phyloP scores from a whole-genome alignment of 257 asterid species.

The Lycium barbarum region DNA sequence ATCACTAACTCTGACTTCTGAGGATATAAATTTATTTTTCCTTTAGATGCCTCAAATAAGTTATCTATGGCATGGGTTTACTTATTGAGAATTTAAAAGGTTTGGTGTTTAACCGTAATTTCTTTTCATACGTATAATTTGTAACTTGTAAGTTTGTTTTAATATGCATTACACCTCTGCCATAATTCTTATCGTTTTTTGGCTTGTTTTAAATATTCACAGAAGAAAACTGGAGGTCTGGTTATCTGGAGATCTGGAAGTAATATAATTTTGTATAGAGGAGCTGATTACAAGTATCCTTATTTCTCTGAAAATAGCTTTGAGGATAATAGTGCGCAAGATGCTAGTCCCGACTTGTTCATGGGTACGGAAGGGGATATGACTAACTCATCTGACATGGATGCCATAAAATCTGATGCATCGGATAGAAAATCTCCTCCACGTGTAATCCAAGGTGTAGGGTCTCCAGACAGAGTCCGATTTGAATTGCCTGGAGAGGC shows the following conservation, averaged over 20 bases:
- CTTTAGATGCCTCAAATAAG: slow-evolving; percentile 2
- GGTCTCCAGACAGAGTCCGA: slow-evolving; percentile 80
- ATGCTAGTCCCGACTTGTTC: slow-evolving; percentile 49
- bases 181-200: neutral
- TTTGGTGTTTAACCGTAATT: neutral
- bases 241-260: slow-evolving; percentile 99
- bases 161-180: neutral
- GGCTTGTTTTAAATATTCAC: slow-evolving; percentile 42
- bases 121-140: neutral
- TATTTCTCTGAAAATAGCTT: slow-evolving; percentile 58
- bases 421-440: slow-evolving; percentile 45
- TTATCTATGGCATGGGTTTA: neutral
- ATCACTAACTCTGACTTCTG: neutral
- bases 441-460: slow-evolving; percentile 78
- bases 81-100: neutral
- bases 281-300: slow-evolving; percentile 86
- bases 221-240: slow-evolving; percentile 95
- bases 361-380: slow-evolving; percentile 38
- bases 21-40: neutral
- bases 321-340: slow-evolving; percentile 42
- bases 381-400: slow-evolving; percentile 40
- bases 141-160: neutral
- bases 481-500: slow-evolving; percentile 96
- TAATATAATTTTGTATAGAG: slow-evolving; percentile 83
- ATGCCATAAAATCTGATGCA: slow-evolving; percentile 39